Percentiles rank a stretch among this genome's conserved stretches.
Evolutionary conservation across 768 basidiomycete genomes (phyloP).

Genomic region (Tulasnella sp.): DNA sequence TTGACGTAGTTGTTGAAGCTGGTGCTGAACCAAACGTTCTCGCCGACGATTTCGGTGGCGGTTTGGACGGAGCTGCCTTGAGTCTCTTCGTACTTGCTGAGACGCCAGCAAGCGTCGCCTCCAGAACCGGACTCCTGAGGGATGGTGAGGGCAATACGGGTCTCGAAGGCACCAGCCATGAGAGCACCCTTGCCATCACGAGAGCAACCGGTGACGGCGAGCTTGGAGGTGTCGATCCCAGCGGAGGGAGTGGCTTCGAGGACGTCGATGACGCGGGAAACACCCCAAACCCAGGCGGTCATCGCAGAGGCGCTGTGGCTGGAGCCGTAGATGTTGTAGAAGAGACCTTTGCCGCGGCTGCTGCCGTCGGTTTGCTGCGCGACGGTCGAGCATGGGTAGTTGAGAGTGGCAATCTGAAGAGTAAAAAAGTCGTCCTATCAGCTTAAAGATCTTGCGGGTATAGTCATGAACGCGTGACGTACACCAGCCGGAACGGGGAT

Average conservation of each 20-base stretch:
- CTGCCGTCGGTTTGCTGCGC: slow-evolving; percentile 45
- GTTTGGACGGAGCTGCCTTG: slow-evolving; percentile 50
- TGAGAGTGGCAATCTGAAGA: slow-evolving; percentile 10
- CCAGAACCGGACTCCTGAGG: slow-evolving; percentile 62
- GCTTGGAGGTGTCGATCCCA: slow-evolving; percentile 47
- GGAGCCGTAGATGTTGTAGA: slow-evolving; percentile 54
- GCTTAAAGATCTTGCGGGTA: neutral
- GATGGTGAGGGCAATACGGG: slow-evolving; percentile 55
- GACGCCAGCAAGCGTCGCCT: slow-evolving; percentile 57
- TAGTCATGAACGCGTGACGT: neutral
- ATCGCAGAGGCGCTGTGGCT: slow-evolving; percentile 48
- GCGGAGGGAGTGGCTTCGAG: slow-evolving; percentile 48
- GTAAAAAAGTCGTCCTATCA: neutral
- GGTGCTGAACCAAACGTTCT: slow-evolving; percentile 61
- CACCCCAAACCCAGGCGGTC: slow-evolving; percentile 62
- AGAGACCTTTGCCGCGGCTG: slow-evolving; percentile 53
- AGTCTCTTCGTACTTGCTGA: slow-evolving; percentile 48
- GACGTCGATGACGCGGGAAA: slow-evolving; percentile 57
- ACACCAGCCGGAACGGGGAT: slow-evolving; percentile 37
- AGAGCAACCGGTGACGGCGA: slow-evolving; percentile 58
- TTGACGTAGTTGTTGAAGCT: slow-evolving; percentile 48
- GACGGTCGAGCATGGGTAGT: slow-evolving; percentile 35
- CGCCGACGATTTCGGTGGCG: slow-evolving; percentile 53
- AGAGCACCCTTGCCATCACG: slow-evolving; percentile 60
- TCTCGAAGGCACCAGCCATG: slow-evolving; percentile 56